These are phyloP conservation scores for Thymus quinquecostatus DNA, from an alignment of 257 asterid species.

Conservation along the genomic window DNA sequence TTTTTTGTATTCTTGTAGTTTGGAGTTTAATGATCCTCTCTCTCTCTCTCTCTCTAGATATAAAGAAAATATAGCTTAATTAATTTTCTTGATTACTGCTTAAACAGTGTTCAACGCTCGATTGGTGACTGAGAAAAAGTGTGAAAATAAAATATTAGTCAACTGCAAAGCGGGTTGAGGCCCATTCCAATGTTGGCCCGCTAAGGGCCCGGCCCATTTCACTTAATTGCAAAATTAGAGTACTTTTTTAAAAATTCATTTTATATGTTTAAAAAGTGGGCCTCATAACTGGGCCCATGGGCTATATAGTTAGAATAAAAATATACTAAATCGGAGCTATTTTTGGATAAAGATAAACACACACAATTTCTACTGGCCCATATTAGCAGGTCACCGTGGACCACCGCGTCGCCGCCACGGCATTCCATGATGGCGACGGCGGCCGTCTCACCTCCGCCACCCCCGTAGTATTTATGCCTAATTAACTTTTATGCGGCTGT, in stretches of 20 bases:
- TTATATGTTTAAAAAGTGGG: no score
- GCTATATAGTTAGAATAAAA: no score
- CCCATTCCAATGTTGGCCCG: conserved; percentile 1
- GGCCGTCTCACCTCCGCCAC: conserved; percentile 23
- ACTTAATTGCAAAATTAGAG: neutral
- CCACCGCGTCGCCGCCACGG: conserved; percentile 35
- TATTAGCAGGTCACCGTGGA: conserved; percentile 17
- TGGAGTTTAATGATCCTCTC: no score
- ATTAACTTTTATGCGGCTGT: conserved; percentile 6
- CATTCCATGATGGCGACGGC: conserved; percentile 29
- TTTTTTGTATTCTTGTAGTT: no score
- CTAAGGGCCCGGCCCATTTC: neutral
- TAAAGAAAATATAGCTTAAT: no score
- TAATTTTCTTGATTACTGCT: no score
- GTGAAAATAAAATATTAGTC: no score
- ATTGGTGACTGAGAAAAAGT: no score
- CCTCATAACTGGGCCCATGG: no score
- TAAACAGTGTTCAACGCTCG: no score
- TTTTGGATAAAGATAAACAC: neutral
- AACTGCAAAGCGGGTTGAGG: neutral
- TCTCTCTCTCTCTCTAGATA: no score
- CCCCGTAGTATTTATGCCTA: neutral
- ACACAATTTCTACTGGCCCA: neutral
- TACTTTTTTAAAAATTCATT: neutral
- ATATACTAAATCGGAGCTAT: neutral